These are phyloP conservation scores for Pisolithus tinctorius DNA, from an alignment of 768 basidiomycete species.

Conservation along the genomic window DNA sequence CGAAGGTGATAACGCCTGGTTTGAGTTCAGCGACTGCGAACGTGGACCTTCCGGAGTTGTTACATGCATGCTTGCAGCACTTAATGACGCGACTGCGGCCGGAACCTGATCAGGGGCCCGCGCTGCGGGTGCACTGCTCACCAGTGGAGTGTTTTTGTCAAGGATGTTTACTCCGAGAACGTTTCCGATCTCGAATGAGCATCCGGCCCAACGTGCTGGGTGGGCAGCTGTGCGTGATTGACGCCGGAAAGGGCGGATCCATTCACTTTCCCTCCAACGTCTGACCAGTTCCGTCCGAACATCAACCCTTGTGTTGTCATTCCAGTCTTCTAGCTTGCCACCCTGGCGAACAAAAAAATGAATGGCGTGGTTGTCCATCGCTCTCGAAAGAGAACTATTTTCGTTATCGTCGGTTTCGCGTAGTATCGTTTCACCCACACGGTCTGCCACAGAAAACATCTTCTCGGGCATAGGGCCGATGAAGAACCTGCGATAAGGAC, in stretches of 20 bases:
- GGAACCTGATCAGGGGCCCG: conserved; percentile 12
- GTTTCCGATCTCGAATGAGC: conserved; percentile 72
- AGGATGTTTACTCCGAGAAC: conserved; percentile 65
- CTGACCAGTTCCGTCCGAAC: conserved; percentile 50
- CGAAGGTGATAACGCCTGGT: conserved; percentile 5
- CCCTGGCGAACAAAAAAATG: conserved; percentile 59
- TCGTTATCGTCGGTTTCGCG: conserved; percentile 28
- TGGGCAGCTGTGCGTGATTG: conserved; percentile 4
- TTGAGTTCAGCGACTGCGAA: not conserved
- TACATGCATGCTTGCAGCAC: conserved; percentile 16
- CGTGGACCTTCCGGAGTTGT: conserved; percentile 11
- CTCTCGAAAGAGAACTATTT: conserved; percentile 33
- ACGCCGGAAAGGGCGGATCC: conserved; percentile 43
- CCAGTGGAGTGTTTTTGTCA: conserved; percentile 14
- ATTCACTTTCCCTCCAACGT: conserved; percentile 63
- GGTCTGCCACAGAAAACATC: conserved; percentile 37
- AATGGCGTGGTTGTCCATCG: conserved; percentile 54
- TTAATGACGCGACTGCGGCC: conserved; percentile 13
- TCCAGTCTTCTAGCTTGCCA: conserved; percentile 63
- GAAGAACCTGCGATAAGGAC: conserved; percentile 51
- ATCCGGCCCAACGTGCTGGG: conserved; percentile 54
- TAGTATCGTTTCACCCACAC: conserved; percentile 12
- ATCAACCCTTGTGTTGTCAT: conserved; percentile 42
- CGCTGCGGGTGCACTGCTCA: conserved; percentile 2
- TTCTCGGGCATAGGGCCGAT: conserved; percentile 73